These are phyloP conservation scores for Sordariomycetes sp. DNA, from an alignment of 2,329 filamentous ascomycete genomes.

Conservation along the genomic window DNA sequence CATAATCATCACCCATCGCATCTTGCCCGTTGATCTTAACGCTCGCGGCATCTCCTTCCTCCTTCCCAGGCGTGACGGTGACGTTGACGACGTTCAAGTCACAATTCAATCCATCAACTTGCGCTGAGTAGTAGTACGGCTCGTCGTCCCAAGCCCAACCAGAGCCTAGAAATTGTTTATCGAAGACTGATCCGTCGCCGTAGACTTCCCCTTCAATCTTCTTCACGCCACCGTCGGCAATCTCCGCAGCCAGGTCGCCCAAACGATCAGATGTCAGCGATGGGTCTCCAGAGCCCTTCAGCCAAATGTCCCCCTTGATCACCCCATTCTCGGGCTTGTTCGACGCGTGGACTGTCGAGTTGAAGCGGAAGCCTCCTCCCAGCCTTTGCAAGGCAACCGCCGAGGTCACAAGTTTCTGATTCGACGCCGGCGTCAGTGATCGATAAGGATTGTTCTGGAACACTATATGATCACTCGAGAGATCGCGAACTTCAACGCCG, in stretches of 20 bases:
- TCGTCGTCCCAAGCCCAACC: slow-evolving; percentile 3
- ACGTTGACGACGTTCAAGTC: slow-evolving; percentile 5
- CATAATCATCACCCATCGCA: slow-evolving; percentile 2
- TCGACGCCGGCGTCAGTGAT: slow-evolving; percentile 3
- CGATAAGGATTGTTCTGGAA: background rate
- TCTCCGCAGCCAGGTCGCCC: background rate
- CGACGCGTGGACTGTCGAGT: slow-evolving; percentile 2
- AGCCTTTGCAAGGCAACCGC: slow-evolving; percentile 3
- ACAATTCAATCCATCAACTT: slow-evolving; percentile 5
- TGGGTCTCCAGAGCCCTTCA: slow-evolving; percentile 5
- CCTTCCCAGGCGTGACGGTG: slow-evolving; percentile 2
- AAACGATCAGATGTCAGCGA: slow-evolving; percentile 4
- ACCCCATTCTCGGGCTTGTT: slow-evolving; percentile 2
- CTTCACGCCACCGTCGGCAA: slow-evolving; percentile 4
- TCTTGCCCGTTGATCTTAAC: slow-evolving; percentile 1
- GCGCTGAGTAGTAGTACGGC: slow-evolving; percentile 3
- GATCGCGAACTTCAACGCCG: slow-evolving; percentile 3
- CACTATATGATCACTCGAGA: background rate
- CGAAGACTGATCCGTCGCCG: slow-evolving; percentile 5
- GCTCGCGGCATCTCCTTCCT: background rate
- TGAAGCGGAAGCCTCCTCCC: slow-evolving; percentile 3
- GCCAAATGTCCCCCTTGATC: slow-evolving; percentile 5
- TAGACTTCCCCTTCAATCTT: slow-evolving; percentile 4
- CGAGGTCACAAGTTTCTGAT: slow-evolving; percentile 5
- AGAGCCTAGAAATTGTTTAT: slow-evolving; percentile 2